Evolutionary conservation across 2,329 filamentous ascomycete species (phyloP).

Genomic region (Lecanicillium sp.): DNA sequence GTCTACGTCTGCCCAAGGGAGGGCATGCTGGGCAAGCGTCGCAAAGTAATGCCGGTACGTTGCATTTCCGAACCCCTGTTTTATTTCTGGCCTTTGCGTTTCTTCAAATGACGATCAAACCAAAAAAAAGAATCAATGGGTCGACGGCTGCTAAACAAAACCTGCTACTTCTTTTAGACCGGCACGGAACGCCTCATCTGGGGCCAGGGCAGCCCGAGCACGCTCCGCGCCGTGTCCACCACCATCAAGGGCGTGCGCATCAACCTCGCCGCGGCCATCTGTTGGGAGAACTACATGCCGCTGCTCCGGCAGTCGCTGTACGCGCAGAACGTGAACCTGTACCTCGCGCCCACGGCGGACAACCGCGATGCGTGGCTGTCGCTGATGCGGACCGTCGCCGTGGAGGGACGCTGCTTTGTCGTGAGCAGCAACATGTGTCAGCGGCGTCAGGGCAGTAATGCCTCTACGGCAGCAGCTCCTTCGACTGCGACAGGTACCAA

Average conservation of each 20-base stretch:
- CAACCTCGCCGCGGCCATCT: constrained; percentile 81
- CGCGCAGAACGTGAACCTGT: constrained; percentile 84
- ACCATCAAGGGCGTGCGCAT: constrained; percentile 72
- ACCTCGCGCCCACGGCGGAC: constrained; percentile 86
- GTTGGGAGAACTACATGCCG: constrained; percentile 98
- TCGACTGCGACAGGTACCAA: not conserved
- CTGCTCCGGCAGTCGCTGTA: constrained; percentile 79
- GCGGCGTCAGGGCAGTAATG: constrained; percentile 35
- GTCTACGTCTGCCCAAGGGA: constrained; percentile 73
- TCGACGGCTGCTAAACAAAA: not conserved
- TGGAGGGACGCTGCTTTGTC: constrained; percentile 80
- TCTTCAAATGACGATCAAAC: constrained; percentile 3
- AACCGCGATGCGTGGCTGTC: constrained; percentile 73
- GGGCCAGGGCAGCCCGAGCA: constrained; percentile 77
- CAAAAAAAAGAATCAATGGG: not conserved
- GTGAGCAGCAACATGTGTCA: constrained; percentile 76
- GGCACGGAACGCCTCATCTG: constrained; percentile 78
- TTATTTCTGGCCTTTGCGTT: not conserved
- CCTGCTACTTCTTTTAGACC: constrained; percentile 43
- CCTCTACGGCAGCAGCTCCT: not conserved
- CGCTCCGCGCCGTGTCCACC: constrained; percentile 72
- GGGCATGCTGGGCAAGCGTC: constrained; percentile 74
- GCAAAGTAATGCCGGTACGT: constrained; percentile 84
- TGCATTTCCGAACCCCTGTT: not conserved
- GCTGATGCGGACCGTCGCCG: constrained; percentile 74